Base-by-base conservation (phyloP, 768 basidiomycete species). In the Phanerodontia chrysosporium region DNA sequence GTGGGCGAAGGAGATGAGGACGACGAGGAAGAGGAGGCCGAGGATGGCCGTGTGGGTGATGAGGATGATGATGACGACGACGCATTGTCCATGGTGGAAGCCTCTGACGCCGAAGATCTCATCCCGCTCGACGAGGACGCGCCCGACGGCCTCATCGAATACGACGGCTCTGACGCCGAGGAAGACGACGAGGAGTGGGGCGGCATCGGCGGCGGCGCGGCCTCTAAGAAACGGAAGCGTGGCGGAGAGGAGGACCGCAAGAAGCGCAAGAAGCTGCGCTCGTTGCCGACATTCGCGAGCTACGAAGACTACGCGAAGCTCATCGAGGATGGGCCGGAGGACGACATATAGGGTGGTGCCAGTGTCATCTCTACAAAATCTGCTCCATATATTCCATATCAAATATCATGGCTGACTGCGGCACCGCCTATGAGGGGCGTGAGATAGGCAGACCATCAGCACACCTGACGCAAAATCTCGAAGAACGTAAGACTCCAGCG, bases 291-390 rank as follows among this genome's bases (percentile, higher is more conserved):
- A 35, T 94, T 94, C 68, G 92, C 91, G 12, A 90, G 83, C 67
- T 92, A 92, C 65, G 92, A 94, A 59, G 91, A 92, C 58, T 94
- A 92, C 64, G 87, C 86, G 46, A 85, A 77, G 74, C 78, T 93
- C 83, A 94, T 93, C 58, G 92, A 93, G 69, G 86, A 89, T 58
- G 84, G 76, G 10, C 80, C 83, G 13, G 87, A 89, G 72, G 86
- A 89, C 64, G 75, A 85, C 71, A 76, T 87, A 29, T 86, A 70
- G n/a, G 18, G 39, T 42, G 18, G 4, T 42, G 4, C 18, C 8
- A 10, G 9, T 42, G 39, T 18, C 18, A 18, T 18, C 39, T 42
- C 18, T 5, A 10, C 39, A 10, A 42, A 42, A 42, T 12, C 18
- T 42, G 39, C 39, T 42, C 10, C 39, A 42, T 42, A 42, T 42